Base-by-base conservation (phyloP, 2,329 filamentous ascomycete species). In the Pyrenophora teres region DNA sequence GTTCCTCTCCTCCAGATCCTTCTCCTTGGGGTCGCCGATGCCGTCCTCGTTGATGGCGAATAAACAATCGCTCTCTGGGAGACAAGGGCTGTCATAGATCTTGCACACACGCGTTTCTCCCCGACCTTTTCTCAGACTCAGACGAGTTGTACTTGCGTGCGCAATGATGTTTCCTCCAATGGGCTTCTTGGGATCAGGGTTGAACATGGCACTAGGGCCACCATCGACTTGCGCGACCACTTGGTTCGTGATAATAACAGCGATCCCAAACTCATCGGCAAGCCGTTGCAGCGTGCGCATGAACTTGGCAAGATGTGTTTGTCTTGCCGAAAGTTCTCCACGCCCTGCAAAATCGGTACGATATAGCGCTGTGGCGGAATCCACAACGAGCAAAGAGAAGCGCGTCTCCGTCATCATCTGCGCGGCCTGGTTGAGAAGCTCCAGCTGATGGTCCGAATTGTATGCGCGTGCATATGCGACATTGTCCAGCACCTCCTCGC, bases 381-480 rank as follows among this genome's bases (percentile, higher is more conserved):
- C 94, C 50, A 99, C 94, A 41, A 99, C 87, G 42, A 99, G 85
- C 7, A 99, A 83, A 3, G 94, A 97, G 75, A 99, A 99, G 3
- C 94, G 87, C 0, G 94, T 99, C 78, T 99, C 95, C 51, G 92
- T 97, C 95, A 99, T 99, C 94, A 99, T 99, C 56, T 92, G 87
- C 2, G 94, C 89, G 3, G 94, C 95, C 74, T 97, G 93, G 67
- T 94, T 94, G 56, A 99, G 85, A 6, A 99, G 82, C 72, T 96
- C 91, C 43, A 99, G 83, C 74, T 99, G 94, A 75, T 99, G 94
- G 62, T 99, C 94, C 0, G 93, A 97, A 74, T 99, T 99, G 80
- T 99, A 99, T 8, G 94, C 94, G 54, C 94, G 88, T 42, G 95
- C 95, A 73, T 99, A 99, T 3, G 95, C 95, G 50, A 99, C 92